Evolutionary conservation across 2,329 filamentous ascomycete species (phyloP).

Genomic region (Zarea fungicola): DNA sequence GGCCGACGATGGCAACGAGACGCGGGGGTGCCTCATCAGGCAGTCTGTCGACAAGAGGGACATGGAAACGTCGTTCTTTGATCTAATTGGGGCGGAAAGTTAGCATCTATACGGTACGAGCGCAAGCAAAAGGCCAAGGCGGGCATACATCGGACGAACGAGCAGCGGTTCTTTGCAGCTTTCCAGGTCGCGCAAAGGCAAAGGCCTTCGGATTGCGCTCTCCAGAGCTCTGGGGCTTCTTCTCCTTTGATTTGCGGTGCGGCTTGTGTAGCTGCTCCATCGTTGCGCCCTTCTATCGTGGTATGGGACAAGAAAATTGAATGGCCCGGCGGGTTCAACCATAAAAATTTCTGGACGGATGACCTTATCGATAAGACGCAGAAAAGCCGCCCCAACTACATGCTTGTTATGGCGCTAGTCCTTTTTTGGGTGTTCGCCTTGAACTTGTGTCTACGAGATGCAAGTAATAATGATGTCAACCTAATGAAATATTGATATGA

Average conservation of each 20-base stretch:
- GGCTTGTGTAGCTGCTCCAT: conserved; percentile 88
- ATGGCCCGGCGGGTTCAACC: not conserved
- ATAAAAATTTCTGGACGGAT: conserved; percentile 13
- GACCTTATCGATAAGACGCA: conserved; percentile 14
- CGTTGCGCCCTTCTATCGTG: conserved; percentile 25
- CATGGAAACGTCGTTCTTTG: conserved; percentile 93
- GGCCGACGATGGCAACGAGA: conserved; percentile 89
- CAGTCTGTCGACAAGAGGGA: conserved; percentile 90
- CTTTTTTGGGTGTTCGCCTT: not conserved
- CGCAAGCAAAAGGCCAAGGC: not conserved
- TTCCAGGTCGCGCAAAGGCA: conserved; percentile 75
- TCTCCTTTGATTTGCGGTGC: conserved; percentile 83
- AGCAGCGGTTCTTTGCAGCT: conserved; percentile 68
- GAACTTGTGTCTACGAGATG: too few relatives aligned
- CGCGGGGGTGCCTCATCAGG: conserved; percentile 93
- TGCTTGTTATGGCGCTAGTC: not conserved
- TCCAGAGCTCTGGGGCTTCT: conserved; percentile 56
- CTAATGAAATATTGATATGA: too few relatives aligned
- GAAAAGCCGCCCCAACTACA: not conserved
- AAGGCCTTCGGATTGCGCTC: conserved; percentile 88
- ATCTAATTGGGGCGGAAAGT: conserved; percentile 47
- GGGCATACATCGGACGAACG: conserved; percentile 63
- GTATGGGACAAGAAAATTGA: conserved; percentile 3
- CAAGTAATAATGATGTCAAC: too few relatives aligned
- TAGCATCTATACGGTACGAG: conserved; percentile 17